These are phyloP conservation scores for Boletus pseudopeckii DNA, from an alignment of 768 basidiomycete species.

Conservation along the genomic window DNA sequence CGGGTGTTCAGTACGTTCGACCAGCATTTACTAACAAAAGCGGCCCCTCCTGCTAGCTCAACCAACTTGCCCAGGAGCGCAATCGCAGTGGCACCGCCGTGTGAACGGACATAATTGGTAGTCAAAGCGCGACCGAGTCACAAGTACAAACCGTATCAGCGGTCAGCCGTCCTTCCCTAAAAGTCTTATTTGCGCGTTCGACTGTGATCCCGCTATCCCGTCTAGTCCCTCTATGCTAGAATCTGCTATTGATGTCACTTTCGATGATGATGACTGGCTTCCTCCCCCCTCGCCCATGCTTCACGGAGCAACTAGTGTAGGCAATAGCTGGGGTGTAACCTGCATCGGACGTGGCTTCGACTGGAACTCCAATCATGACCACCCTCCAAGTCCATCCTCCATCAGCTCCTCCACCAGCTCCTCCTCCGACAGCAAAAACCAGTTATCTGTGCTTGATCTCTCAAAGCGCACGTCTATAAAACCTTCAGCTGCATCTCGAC, in stretches of 20 bases:
- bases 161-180: neutral
- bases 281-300: slow-evolving; percentile 47
- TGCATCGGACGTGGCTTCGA: slow-evolving; percentile 80
- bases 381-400: slow-evolving; percentile 12
- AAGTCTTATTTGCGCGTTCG: neutral
- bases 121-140: neutral
- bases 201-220: neutral
- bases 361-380: slow-evolving; percentile 52
- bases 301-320: slow-evolving; percentile 63
- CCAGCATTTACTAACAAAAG: neutral
- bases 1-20: neutral
- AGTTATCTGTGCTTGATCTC: slow-evolving; percentile 13
- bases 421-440: slow-evolving; percentile 8
- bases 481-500: slow-evolving; percentile 5
- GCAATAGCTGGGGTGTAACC: slow-evolving; percentile 82
- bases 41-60: neutral
- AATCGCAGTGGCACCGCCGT: slow-evolving; percentile 4
- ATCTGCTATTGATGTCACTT: slow-evolving; percentile 55
- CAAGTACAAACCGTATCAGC: slow-evolving; percentile 6
- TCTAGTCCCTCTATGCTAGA: slow-evolving; percentile 45
- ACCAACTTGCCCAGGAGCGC: neutral
- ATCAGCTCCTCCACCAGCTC: slow-evolving; percentile 1
- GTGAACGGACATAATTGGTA: slow-evolving; percentile 11
- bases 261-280: slow-evolving; percentile 73
- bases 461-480: slow-evolving; percentile 7